Evolutionary conservation across 2,329 filamentous ascomycete species (phyloP).

Genomic region (Colletotrichum sp.): DNA sequence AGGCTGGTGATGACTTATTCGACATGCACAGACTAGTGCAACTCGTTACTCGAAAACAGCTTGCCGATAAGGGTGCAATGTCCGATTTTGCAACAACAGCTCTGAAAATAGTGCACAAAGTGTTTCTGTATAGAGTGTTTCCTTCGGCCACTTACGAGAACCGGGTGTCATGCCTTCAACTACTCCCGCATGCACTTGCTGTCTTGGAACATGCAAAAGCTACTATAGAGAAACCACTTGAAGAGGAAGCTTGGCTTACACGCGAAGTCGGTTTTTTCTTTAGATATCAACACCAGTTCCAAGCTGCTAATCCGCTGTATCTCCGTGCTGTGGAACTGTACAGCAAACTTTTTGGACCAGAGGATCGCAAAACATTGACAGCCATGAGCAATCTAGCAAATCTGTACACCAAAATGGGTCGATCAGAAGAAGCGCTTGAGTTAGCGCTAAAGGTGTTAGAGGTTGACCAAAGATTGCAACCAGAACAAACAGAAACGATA

Average conservation of each 20-base stretch:
- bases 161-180: not conserved
- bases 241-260: not conserved
- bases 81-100: slow-evolving; percentile 24
- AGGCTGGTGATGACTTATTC: slow-evolving; percentile 18
- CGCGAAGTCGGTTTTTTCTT: too few species aligned
- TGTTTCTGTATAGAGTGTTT: not conserved
- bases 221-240: not conserved
- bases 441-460: accelerated
- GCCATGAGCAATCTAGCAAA: too few species aligned
- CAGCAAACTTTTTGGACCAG: too few species aligned
- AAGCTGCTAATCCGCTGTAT: too few species aligned
- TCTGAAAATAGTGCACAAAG: slow-evolving; percentile 18
- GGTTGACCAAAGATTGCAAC: not conserved
- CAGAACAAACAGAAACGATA: accelerated
- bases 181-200: not conserved
- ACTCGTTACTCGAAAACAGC: slow-evolving; percentile 33
- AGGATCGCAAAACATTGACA: too few species aligned
- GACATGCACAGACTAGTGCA: slow-evolving; percentile 40
- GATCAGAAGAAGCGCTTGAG: not conserved
- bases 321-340: too few species aligned
- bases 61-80: not conserved
- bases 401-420: too few species aligned
- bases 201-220: not conserved
- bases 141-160: not conserved
- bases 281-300: too few species aligned